Conservation (phyloP, 2,329 filamentous ascomycete species). For the Colletotrichum eleusines region DNA sequence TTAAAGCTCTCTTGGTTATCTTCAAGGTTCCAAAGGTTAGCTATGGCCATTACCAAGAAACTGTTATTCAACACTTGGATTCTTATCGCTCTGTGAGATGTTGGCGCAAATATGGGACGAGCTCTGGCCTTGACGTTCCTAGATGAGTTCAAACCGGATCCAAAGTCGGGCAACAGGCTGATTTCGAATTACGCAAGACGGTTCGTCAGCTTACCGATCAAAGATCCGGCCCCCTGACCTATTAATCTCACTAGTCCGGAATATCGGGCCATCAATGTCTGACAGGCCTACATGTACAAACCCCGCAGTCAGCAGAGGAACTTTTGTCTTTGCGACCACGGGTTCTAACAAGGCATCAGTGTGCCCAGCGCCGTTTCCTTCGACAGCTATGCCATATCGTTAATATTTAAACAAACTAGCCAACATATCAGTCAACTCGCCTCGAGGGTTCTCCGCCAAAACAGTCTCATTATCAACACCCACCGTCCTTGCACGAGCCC, state of each 20-base stretch:
- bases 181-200: too few species aligned
- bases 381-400: too few species aligned
- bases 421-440: too few species aligned
- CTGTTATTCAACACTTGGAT: rapidly evolving
- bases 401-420: not conserved
- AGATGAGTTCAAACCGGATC: too few species aligned
- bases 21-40: not conserved
- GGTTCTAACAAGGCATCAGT: not conserved
- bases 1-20: not conserved
- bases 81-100: too few species aligned
- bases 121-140: too few species aligned
- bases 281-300: not conserved
- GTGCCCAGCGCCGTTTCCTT: too few species aligned
- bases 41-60: too few species aligned
- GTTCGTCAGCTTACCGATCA: not conserved
- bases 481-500: not conserved
- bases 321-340: not conserved
- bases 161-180: too few species aligned
- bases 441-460: not conserved
- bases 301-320: not conserved
- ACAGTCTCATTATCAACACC: not conserved
- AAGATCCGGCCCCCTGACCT: not conserved
- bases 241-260: too few species aligned
- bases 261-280: not conserved
- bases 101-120: not conserved